Evolutionary conservation across 352 stramenopile genomes (phyloP).

Genomic region (Pythium sp.): DNA sequence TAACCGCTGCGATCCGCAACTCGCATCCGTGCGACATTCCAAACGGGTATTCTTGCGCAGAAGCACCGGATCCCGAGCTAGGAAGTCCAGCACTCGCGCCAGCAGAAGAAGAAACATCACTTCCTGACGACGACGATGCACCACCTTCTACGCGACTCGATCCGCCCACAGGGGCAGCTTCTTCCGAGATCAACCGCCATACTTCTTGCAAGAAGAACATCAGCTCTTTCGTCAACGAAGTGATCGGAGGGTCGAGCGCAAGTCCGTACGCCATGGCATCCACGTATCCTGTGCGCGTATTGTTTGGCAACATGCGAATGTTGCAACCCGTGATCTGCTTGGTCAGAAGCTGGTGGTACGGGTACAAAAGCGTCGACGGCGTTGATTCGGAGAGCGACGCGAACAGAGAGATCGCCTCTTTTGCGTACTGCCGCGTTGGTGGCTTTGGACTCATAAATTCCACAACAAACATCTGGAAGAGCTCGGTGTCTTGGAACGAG

Average conservation of each 20-base stretch:
- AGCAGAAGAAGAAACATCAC: constrained; percentile 14
- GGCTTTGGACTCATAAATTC: constrained; percentile 80
- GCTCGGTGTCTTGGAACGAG: constrained; percentile 80
- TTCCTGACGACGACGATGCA: constrained; percentile 25
- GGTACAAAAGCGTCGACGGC: constrained; percentile 66
- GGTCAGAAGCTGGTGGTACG: constrained; percentile 81
- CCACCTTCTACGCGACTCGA: constrained; percentile 22
- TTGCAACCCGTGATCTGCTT: constrained; percentile 85
- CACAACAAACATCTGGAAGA: constrained; percentile 87
- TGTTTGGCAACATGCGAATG: constrained; percentile 63
- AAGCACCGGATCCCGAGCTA: constrained; percentile 36
- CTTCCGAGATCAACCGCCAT: constrained; percentile 82
- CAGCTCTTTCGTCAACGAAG: constrained; percentile 81
- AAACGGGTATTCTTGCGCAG: constrained; percentile 85
- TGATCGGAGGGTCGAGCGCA: constrained; percentile 73
- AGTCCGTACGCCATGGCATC: constrained; percentile 84
- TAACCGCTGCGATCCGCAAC: constrained; percentile 85
- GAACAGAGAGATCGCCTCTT: constrained; percentile 63
- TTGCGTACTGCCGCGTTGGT: constrained; percentile 65
- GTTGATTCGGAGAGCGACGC: constrained; percentile 55
- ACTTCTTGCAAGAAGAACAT: constrained; percentile 85
- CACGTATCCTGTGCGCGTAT: constrained; percentile 76
- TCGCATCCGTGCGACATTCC: constrained; percentile 77
- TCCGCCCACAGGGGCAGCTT: constrained; percentile 26
- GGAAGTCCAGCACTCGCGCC: constrained; percentile 8